phyloP scores from a whole-genome alignment of 495 filamentous ascomycete genomes.

The Xylaria castorea region DNA sequence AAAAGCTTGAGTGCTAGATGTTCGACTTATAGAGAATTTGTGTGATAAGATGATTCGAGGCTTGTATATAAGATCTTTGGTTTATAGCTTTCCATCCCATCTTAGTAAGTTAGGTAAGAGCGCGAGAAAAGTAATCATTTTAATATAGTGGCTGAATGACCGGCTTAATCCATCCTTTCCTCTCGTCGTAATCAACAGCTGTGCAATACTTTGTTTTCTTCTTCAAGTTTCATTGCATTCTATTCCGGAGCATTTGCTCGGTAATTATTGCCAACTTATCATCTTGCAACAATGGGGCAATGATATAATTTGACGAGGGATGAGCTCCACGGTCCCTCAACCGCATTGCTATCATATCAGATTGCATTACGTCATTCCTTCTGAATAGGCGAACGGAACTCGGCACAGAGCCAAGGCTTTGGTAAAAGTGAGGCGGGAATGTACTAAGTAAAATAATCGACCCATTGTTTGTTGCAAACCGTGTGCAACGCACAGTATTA shows the following conservation, averaged over 20 bases:
- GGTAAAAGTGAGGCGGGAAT: conserved; percentile 7
- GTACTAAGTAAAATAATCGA: not conserved
- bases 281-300: not conserved
- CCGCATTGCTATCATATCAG: not conserved
- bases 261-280: not conserved
- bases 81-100: not conserved
- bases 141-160: not conserved
- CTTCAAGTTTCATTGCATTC: not conserved
- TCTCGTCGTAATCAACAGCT: not conserved
- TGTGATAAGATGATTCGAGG: too few relatives aligned
- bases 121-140: not conserved
- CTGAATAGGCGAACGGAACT: conserved; percentile 10
- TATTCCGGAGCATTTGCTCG: not conserved
- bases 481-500: conserved; percentile 12
- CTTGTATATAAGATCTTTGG: not conserved
- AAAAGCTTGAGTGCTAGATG: not conserved
- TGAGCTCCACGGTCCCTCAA: not conserved
- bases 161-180: not conserved
- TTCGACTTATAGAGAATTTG: not conserved
- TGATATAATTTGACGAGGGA: not conserved
- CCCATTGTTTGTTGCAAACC: not conserved
- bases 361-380: conserved; percentile 1
- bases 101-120: not conserved
- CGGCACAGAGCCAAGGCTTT: conserved; percentile 4
- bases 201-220: not conserved